A percentile compares a stretch with the other conserved stretches of the same genome.
Conservation (phyloP, 306 rosid species). For the Herpetospermum pedunculosum region DNA sequence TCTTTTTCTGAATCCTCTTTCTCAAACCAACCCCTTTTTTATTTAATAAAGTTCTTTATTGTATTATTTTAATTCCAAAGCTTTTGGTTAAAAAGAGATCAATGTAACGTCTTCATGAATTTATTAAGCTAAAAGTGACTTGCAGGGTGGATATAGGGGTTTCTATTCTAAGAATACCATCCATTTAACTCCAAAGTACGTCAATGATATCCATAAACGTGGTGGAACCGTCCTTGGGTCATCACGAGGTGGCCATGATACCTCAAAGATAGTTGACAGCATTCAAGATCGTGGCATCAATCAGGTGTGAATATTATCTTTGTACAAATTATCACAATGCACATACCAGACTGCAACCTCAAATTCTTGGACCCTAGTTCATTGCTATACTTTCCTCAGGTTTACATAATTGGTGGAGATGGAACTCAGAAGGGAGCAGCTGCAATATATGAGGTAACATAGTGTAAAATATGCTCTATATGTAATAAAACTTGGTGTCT, state of each 20-base stretch:
- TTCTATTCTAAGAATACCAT: constrained; percentile 71
- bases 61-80: neutral
- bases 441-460: constrained; percentile 70
- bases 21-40: neutral
- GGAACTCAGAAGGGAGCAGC: constrained; percentile 97
- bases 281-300: constrained; percentile 88
- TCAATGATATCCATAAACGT: constrained; percentile 88
- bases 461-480: neutral
- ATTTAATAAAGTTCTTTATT: neutral
- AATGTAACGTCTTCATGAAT: neutral
- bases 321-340: neutral
- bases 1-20: neutral
- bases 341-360: neutral
- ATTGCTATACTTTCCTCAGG: constrained; percentile 36
- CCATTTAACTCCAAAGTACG: constrained; percentile 55
- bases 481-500: neutral
- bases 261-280: constrained; percentile 79
- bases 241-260: constrained; percentile 91
- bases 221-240: constrained; percentile 89
- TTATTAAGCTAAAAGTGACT: neutral
- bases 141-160: constrained; percentile 92
- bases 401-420: constrained; percentile 97
- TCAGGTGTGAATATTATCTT: constrained; percentile 40
- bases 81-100: neutral
- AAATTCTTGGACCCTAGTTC: neutral